Evolutionary conservation across 495 filamentous ascomycete genomes (phyloP), one percentile per base, ranked within the genome.

Genomic region (Tetracladium marchalianum): DNA sequence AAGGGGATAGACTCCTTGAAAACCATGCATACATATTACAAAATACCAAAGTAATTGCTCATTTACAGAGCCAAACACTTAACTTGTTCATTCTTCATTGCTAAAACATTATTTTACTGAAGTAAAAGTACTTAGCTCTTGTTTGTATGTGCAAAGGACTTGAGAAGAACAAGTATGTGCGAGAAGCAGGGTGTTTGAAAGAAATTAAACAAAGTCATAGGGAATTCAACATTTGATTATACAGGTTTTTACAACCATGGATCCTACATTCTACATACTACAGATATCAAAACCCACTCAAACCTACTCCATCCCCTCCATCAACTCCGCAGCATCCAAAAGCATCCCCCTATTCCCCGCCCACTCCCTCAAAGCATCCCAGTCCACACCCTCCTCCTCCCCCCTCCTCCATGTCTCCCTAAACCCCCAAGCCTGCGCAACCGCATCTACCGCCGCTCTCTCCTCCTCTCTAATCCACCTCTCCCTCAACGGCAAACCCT

Each of bases 381-480:
- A 98, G 43, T 93, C 90, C 41, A 77, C 75, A 1, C 93, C 90
- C 51, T 89, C 84, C 61, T 98, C 92, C 59, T 95, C 87, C 1
- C 92, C 92, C 55, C 82, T 73, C 62, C 80, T 79, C 59, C 72
- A 79, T n/a, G 58, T 60, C 55, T 93, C 84, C 46, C 80, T 78
- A 59, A 97, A 97, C 0, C 92, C 92, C 84, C 93, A 98, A 7
- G 82, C 80, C 40, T 81, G 68, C 16, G 88, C 88, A 41, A 98
- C 75, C 58, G 75, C 80, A 69, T 98, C 92, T 48, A 90, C 62
- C 8, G 90, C 86, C n/a, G 81, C 84, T 16, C 92, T 74, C 66
- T 98, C 92, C 41, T 95, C 88, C 66, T 98, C 92, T 31, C 86
- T 73, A 34, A 95, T 60, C 89, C 89, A 97, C n/a, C 93, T 76